Evolutionary conservation across 306 rosid genomes (phyloP).

Genomic region (Quercus aquifolioides): DNA sequence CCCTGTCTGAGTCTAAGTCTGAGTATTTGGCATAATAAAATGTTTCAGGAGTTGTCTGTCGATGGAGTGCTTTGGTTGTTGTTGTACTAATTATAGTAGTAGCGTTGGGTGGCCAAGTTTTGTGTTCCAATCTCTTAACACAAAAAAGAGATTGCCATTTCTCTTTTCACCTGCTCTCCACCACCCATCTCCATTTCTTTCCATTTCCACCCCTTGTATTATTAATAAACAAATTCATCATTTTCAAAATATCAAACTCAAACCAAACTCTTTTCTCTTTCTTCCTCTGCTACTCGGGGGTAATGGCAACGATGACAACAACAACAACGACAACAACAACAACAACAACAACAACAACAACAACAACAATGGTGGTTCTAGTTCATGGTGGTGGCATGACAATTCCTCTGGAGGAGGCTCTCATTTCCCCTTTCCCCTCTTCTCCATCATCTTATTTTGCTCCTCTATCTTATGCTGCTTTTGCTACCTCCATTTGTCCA

Average conservation of each 20-base stretch:
- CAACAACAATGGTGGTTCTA: slow-evolving; percentile 24
- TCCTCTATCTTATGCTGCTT: too few relatives aligned
- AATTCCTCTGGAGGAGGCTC: not conserved
- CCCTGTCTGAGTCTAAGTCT: too few relatives aligned
- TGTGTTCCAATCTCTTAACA: not conserved
- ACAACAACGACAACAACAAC: slow-evolving; percentile 4
- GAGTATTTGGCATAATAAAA: too few relatives aligned
- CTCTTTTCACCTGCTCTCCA: not conserved
- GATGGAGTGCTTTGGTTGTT: too few relatives aligned
- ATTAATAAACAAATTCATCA: slow-evolving; percentile 3
- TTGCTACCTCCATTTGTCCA: too few relatives aligned
- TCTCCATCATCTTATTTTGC: too few relatives aligned
- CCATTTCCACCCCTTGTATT: not conserved
- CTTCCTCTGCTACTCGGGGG: slow-evolving; percentile 11
- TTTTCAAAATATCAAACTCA: not conserved
- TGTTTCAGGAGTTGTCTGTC: too few relatives aligned
- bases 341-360: slow-evolving; percentile 8
- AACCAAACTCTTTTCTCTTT: slow-evolving; percentile 19
- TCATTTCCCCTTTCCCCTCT: slow-evolving; percentile 23
- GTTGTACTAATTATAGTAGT: too few relatives aligned
- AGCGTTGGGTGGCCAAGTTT: not conserved
- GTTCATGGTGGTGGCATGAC: slow-evolving; percentile 32
- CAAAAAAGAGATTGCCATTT: not conserved
- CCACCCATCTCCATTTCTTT: not conserved
- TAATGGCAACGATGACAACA: slow-evolving; percentile 1